A percentile compares a stretch with the other conserved stretches of the same genome.
Evolutionary conservation across 2,329 filamentous ascomycete species (phyloP).

Genomic region (Cladosporium sp.): DNA sequence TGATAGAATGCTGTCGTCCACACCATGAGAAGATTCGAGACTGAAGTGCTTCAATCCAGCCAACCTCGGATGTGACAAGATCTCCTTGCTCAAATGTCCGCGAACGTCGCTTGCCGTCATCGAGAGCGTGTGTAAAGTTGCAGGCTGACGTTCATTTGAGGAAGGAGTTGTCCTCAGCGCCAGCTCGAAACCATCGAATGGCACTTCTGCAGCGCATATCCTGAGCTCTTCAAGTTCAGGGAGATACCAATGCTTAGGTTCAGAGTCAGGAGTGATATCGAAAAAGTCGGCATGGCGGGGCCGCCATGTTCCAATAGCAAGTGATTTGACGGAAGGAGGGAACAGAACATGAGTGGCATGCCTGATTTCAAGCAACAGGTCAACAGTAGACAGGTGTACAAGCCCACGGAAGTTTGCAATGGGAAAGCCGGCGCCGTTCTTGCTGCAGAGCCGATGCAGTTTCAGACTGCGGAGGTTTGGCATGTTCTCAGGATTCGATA

Average conservation of each 20-base stretch:
- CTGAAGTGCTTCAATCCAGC: background rate
- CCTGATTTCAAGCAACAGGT: background rate
- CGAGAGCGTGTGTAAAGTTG: background rate
- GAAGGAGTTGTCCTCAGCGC: background rate
- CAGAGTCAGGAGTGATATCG: background rate
- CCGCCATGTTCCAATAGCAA: background rate
- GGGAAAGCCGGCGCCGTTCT: background rate
- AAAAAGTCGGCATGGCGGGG: background rate
- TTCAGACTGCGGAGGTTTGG: background rate
- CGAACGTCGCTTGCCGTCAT: background rate
- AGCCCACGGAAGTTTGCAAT: background rate
- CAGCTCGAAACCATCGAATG: background rate
- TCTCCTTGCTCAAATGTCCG: background rate
- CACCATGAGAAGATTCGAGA: background rate
- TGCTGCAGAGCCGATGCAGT: background rate
- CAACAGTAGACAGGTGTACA: background rate
- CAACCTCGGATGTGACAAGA: conserved; percentile 9
- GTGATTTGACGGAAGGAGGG: background rate
- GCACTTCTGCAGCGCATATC: background rate
- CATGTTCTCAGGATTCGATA: background rate
- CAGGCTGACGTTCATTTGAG: background rate
- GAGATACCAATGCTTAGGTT: background rate
- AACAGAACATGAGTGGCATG: background rate
- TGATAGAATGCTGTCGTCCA: conserved; percentile 32
- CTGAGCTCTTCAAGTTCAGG: background rate